Base-by-base conservation (phyloP, 2,329 filamentous ascomycete species). In the Pseudogymnoascus sp. region DNA sequence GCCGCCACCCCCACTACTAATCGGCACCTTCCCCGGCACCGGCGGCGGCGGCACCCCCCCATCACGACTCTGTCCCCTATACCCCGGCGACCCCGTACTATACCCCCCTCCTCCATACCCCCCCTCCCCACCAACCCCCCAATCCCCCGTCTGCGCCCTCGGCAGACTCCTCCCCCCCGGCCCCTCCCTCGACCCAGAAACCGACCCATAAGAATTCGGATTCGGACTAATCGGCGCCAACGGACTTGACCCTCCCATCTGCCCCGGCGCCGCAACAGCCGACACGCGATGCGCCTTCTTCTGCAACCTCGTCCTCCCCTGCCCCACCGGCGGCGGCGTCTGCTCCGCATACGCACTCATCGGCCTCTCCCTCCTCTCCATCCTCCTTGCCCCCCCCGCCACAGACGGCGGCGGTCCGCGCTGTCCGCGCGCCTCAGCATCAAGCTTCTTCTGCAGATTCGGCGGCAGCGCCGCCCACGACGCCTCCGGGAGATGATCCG, bases 401-500 rank as follows among this genome's bases (percentile, higher is more conserved):
- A 76, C 79, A 1, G 80, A 75, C 6, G n/a, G n/a, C n/a, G n/a
- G n/a, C n/a, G n/a, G n/a, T n/a, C 80, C 78, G 33, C 83, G 77
- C 5, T 78, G 72, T n/a, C n/a, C n/a, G 67, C 65, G 75, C 75
- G 71, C 69, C 31, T 87, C 90, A 0, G 89, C 88, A 11, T 57
- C 50, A 2, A 28, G 15, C 13, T 57, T 57, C 50, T 57, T 57
- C 23, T 57, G 50, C 23, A 57, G 17, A 19, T 57, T 57, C 23
- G 50, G 50, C 13, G 50, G 50, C 2, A 74, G 66, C 17, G 72
- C 71, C 4, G 71, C 72, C 64, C 72, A 74, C 61, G 73, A 73
- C 2, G 70, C 71, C 72, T 91, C 83, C 0, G 90, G 90, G 13
- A 93, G 79, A 71, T 93, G 89, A 73, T 93, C 90, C 0, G 88